Conservation (phyloP, 352 stramenopile genomes). For the Pythium plurisporium region DNA sequence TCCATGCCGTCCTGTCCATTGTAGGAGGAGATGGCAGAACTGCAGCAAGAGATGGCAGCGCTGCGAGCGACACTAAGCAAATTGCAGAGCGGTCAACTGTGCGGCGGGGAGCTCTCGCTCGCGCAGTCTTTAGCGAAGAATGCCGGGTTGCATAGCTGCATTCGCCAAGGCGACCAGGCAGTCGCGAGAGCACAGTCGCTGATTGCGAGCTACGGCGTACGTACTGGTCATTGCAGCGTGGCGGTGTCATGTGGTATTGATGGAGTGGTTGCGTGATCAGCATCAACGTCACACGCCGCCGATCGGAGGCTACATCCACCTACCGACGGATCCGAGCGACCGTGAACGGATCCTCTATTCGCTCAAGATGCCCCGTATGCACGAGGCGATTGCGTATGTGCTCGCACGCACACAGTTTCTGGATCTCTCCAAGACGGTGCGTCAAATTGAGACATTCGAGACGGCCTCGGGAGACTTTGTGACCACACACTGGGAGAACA, state of each 20-base stretch:
- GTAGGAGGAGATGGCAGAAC: constrained; percentile 7
- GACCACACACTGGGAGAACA: constrained; percentile 9
- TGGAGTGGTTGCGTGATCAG: too few species aligned
- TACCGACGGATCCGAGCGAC: not conserved
- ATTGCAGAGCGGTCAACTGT: not conserved
- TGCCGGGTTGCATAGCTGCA: not conserved
- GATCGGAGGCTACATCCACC: constrained; percentile 8
- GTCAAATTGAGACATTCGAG: constrained; percentile 5
- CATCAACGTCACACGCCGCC: not conserved
- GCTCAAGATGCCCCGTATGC: not conserved
- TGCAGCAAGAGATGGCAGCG: not conserved
- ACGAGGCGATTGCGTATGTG: not conserved
- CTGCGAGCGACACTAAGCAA: not conserved
- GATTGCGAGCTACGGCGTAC: constrained; percentile 2
- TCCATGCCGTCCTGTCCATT: not conserved
- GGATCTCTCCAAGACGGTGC: not conserved
- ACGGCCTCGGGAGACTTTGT: not conserved
- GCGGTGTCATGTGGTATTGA: too few species aligned
- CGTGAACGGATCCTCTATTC: not conserved
- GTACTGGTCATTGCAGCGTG: too few species aligned
- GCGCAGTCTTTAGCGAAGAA: not conserved
- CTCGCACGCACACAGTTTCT: constrained; percentile 1
- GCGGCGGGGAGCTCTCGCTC: not conserved
- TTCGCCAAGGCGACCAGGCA: not conserved
- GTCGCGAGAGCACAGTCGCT: constrained; percentile 11